Base-by-base conservation (phyloP, 2,329 filamentous ascomycete genomes). In the Arthrinium puccinioides region DNA sequence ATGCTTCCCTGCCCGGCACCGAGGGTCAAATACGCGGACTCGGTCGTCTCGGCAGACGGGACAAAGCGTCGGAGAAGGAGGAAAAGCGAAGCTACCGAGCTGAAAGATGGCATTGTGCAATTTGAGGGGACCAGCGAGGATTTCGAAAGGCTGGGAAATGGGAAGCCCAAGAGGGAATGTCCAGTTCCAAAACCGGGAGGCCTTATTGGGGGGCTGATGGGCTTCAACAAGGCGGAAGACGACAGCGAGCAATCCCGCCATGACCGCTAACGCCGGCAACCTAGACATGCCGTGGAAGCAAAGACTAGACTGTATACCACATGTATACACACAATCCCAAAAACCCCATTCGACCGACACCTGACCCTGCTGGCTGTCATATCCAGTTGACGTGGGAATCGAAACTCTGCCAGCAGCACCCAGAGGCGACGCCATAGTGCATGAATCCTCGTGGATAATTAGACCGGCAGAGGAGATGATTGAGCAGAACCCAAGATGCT, bases 131-230 rank as follows among this genome's bases (percentile, higher is more conserved):
- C 56, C 32, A 53, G 55, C 21, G 62, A 69, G 48, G 54, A 67
- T 45, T 43, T 38, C 35, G 48, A 40, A 45, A 46, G 44, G 32
- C 24, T 40, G n/a, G 28, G 43, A 32, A 44, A 64, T 53, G 47
- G 44, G 47, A 68, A 65, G 37, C 54, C 63, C 31, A 71, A 70
- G 54, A 74, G 87, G 52, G 87, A 94, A 57, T 98, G 92, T 56
- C 92, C 92, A 0, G 80, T 98, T 10, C 92, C 92, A 5, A 96
- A 96, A 62, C 90, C 92, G 0, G 72, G 79, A 21, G 89, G 88
- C 3, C 63, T 88, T 23, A 63, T 94, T 31, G 86, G 85, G 10
- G 76, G 84, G 54, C 68, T 90, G 49, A 62, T 92, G 44, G 87
- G 86, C 0, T 84, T 90, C 55, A 73, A 71, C 48, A 66, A 59